A percentile compares a stretch with the other conserved stretches of the same genome.
phyloP scores from a whole-genome alignment of 2,329 filamentous ascomycete species.

The Trichoderma sp. region DNA sequence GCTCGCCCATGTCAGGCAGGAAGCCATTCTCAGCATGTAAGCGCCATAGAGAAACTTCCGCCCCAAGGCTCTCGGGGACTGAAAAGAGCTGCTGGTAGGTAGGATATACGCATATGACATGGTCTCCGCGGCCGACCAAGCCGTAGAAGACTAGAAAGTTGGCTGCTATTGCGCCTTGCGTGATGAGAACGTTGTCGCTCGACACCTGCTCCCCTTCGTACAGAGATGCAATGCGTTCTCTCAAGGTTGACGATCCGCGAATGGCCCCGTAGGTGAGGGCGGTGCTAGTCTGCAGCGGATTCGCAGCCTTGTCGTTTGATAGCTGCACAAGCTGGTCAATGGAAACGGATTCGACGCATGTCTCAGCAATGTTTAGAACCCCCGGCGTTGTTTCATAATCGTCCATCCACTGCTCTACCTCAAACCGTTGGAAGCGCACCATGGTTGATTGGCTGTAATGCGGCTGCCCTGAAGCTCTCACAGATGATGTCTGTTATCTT shows the following conservation, averaged over 20 bases:
- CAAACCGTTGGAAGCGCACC: slow-evolving; percentile 62
- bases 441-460: slow-evolving; percentile 38
- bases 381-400: slow-evolving; percentile 57
- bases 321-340: slow-evolving; percentile 65
- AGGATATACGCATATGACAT: slow-evolving; percentile 84
- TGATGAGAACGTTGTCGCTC: slow-evolving; percentile 69
- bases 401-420: slow-evolving; percentile 74
- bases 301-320: slow-evolving; percentile 53
- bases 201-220: slow-evolving; percentile 57
- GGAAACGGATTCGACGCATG: slow-evolving; percentile 74
- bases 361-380: slow-evolving; percentile 74
- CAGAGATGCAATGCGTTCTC: slow-evolving; percentile 63
- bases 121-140: slow-evolving; percentile 71
- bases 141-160: slow-evolving; percentile 80
- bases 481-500: background rate
- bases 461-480: background rate
- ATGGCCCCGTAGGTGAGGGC: slow-evolving; percentile 75
- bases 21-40: slow-evolving; percentile 65
- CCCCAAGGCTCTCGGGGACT: slow-evolving; percentile 72
- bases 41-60: slow-evolving; percentile 76
- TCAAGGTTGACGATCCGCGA: slow-evolving; percentile 64
- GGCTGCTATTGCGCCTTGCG: slow-evolving; percentile 79
- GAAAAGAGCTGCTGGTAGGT: slow-evolving; percentile 85
- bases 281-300: slow-evolving; percentile 51
- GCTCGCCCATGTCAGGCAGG: slow-evolving; percentile 65